Evolutionary conservation across 768 basidiomycete species (phyloP).

Genomic region (Calocybe indica): DNA sequence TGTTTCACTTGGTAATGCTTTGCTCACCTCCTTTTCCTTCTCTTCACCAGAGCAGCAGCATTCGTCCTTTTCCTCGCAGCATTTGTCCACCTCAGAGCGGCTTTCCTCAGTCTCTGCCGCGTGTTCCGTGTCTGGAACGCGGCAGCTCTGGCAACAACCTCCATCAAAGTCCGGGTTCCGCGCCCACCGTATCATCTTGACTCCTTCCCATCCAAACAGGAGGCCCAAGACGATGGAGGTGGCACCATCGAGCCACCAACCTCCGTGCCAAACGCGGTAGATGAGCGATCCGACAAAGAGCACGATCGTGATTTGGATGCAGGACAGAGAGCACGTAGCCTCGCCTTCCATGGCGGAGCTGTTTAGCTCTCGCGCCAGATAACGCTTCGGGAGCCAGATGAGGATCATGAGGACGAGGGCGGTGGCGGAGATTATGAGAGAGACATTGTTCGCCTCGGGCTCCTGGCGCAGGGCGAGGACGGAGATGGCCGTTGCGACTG

Average conservation of each 20-base stretch:
- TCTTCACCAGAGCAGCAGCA: slow-evolving; percentile 2
- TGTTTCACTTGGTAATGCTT: no score
- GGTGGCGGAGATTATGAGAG: slow-evolving; percentile 36
- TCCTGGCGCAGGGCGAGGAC: slow-evolving; percentile 27
- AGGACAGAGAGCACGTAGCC: slow-evolving; percentile 36
- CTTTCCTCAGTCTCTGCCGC: neutral
- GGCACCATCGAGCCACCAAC: slow-evolving; percentile 44
- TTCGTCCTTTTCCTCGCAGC: neutral
- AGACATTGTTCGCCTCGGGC: slow-evolving; percentile 31
- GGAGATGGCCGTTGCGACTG: slow-evolving; percentile 26
- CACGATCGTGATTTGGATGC: slow-evolving; percentile 36
- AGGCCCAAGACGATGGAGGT: slow-evolving; percentile 33
- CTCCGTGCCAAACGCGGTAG: slow-evolving; percentile 33
- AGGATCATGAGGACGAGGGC: slow-evolving; percentile 32
- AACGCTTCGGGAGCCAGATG: slow-evolving; percentile 39
- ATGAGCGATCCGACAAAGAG: slow-evolving; percentile 35
- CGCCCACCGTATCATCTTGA: slow-evolving; percentile 37
- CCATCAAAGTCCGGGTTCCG: slow-evolving; percentile 26
- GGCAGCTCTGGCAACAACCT: slow-evolving; percentile 26
- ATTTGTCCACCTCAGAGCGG: neutral
- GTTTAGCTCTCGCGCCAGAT: slow-evolving; percentile 36
- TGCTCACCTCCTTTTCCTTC: neutral
- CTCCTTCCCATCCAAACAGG: slow-evolving; percentile 39
- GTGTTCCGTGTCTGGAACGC: neutral
- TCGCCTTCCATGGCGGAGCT: slow-evolving; percentile 39